These are phyloP conservation scores for Aulographum hederae DNA, from an alignment of 2,329 filamentous ascomycete genomes.

Conservation along the genomic window DNA sequence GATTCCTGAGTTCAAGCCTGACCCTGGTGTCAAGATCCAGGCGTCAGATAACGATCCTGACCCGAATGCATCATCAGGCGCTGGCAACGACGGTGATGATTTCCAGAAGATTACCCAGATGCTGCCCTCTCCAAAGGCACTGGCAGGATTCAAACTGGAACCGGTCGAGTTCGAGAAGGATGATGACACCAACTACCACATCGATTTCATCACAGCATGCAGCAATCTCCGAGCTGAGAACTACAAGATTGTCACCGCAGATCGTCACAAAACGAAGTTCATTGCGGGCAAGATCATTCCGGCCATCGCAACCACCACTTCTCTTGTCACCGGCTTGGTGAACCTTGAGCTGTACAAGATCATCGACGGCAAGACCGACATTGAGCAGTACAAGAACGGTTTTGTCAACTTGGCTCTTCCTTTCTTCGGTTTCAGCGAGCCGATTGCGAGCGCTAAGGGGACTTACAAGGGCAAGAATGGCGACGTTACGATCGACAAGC, in stretches of 20 bases:
- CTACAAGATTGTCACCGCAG: slow-evolving; percentile 87
- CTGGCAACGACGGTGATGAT: slow-evolving; percentile 56
- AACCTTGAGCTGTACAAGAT: slow-evolving; percentile 92
- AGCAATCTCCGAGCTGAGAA: slow-evolving; percentile 95
- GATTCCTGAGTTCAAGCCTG: slow-evolving; percentile 83
- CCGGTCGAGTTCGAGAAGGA: slow-evolving; percentile 98
- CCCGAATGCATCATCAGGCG: slow-evolving; percentile 49
- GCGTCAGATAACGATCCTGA: slow-evolving; percentile 90
- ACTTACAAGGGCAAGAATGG: slow-evolving; percentile 66
- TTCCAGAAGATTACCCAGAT: slow-evolving; percentile 52
- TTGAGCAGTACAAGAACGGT: slow-evolving; percentile 98
- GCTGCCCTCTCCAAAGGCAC: slow-evolving; percentile 59
- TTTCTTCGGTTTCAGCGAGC: slow-evolving; percentile 97
- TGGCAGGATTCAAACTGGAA: slow-evolving; percentile 75
- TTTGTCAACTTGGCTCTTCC: slow-evolving; percentile 93
- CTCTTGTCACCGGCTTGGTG: slow-evolving; percentile 84
- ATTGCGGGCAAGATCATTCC: slow-evolving; percentile 99
- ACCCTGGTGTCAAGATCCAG: slow-evolving; percentile 86
- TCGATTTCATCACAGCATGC: slow-evolving; percentile 95
- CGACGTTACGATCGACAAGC: slow-evolving; percentile 76
- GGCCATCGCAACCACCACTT: slow-evolving; percentile 92
- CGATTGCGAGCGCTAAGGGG: slow-evolving; percentile 83
- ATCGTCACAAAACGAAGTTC: slow-evolving; percentile 97
- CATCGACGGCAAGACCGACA: slow-evolving; percentile 84
- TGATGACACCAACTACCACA: slow-evolving; percentile 93